Conservation (phyloP, 805 yeast species). For the Candida xyloterini region DNA sequence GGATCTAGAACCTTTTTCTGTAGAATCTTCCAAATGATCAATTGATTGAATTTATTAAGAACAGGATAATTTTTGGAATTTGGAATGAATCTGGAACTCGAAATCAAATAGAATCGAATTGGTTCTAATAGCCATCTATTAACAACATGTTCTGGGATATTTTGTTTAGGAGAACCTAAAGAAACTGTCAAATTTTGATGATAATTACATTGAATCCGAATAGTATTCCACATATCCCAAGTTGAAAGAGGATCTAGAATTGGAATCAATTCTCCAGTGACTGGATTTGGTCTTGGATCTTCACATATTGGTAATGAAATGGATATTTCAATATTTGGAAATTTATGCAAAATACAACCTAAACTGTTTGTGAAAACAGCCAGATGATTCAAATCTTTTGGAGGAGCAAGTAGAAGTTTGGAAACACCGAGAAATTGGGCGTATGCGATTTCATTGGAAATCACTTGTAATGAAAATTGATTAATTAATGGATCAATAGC, state of each 20-base stretch:
- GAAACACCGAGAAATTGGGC: conserved; percentile 58
- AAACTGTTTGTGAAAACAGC: conserved; percentile 47
- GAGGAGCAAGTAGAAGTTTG: conserved; percentile 61
- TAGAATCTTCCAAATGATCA: conserved; percentile 41
- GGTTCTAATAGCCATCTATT: conserved; percentile 72
- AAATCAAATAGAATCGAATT: conserved; percentile 51
- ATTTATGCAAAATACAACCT: conserved; percentile 23
- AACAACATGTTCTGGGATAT: conserved; percentile 47
- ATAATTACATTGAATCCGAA: conserved; percentile 54
- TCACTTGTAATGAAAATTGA: conserved; percentile 53
- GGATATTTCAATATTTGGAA: conserved; percentile 39
- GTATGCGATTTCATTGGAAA: conserved; percentile 55
- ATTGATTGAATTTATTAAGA: conserved; percentile 55
- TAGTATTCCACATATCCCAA: conserved; percentile 75
- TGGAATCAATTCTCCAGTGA: conserved; percentile 25
- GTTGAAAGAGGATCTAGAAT: conserved; percentile 50
- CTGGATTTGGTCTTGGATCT: conserved; percentile 30
- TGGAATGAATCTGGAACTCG: conserved; percentile 53
- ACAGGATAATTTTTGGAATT: conserved; percentile 67
- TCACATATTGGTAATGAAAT: conserved; percentile 50
- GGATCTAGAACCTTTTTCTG: conserved; percentile 41
- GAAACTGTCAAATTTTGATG: conserved; percentile 62
- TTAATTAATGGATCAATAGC: conserved; percentile 47
- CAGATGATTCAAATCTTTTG: conserved; percentile 51
- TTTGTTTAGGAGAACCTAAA: conserved; percentile 65